Evolutionary conservation across 2,329 filamentous ascomycete species (phyloP), one percentile per base, ranked within the genome.

Genomic region (Fusarium secorum): DNA sequence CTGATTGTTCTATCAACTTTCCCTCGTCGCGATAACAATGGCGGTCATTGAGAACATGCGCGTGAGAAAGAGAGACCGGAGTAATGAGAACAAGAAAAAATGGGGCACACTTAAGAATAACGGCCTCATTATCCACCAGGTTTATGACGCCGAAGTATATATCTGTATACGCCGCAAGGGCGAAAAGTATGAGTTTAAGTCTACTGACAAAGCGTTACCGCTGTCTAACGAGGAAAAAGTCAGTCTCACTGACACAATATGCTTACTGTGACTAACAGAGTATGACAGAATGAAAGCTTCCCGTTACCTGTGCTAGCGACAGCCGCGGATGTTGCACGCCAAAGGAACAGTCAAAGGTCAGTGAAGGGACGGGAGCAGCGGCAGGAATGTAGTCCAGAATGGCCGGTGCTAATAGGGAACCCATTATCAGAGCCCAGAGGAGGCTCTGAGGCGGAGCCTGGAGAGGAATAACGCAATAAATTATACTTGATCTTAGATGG

Each of bases 41-140:
- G 24, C 7, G 3, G 24, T 26, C 0, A 4, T 14, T 28, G 3
- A 28, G 42, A 44, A 44, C 17, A 44, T 1, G 0, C 0, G 17
- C 7, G 11, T 26, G 1, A 26, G 24, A 44, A 52, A n/a, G 24
- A 38, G 48, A 52, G 22, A 52, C 3, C 17, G 33, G 18, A 52
- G 48, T 52, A 52, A 17, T 52, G 17, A 52, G 30, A 52, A 52
- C 22, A 52, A 26, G 22, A 52, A 52, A 1, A 52, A 26, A 52
- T 52, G 5, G 48, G 10, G 18, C 8, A 38, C 4, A 35, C 13
- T 52, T 0, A 51, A 51, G 22, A 51, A 51, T 7, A 51, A 51
- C 3, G 5, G 48, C 7, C 22, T 51, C 11, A 35, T 10, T 26
- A 35, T 51, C 8, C 17, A 51, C 48, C 7, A 51, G 7, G 17